These are phyloP conservation scores for Nicotiana benthamiana DNA, from an alignment of 257 asterid genomes.

Conservation along the genomic window DNA sequence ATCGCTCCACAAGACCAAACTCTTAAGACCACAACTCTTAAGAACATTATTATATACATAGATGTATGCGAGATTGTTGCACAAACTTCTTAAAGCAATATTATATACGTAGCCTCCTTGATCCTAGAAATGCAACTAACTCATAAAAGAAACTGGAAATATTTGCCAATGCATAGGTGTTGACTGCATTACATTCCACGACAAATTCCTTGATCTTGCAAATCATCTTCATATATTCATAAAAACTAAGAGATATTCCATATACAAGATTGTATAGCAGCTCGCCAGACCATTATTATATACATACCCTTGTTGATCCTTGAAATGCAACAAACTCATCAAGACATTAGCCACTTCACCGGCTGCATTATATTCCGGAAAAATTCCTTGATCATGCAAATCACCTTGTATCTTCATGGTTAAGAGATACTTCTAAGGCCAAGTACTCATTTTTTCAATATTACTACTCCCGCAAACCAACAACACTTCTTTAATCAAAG, in stretches of 20 bases:
- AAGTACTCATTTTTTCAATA: neutral
- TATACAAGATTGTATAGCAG: neutral
- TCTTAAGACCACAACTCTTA: neutral
- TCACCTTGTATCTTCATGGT: neutral
- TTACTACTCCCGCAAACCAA: conserved; percentile 30
- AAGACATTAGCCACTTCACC: neutral
- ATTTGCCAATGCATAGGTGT: neutral
- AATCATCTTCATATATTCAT: neutral
- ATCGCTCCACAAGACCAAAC: neutral
- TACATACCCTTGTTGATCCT: neutral
- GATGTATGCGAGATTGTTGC: too few species aligned
- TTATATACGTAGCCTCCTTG: neutral
- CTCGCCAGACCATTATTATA: neutral
- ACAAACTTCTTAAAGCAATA: too few species aligned
- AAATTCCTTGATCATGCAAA: neutral
- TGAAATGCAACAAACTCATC: neutral
- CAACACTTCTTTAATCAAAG: conserved; percentile 36
- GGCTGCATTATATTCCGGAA: neutral
- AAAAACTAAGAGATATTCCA: neutral
- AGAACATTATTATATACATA: neutral
- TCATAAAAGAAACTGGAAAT: neutral
- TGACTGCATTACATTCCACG: neutral
- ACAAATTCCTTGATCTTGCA: neutral
- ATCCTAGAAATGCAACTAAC: neutral
- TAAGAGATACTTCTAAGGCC: neutral